Percentiles rank a stretch among this genome's conserved stretches.
phyloP scores from a whole-genome alignment of 495 filamentous ascomycete genomes.

The Talaromyces ruber region DNA sequence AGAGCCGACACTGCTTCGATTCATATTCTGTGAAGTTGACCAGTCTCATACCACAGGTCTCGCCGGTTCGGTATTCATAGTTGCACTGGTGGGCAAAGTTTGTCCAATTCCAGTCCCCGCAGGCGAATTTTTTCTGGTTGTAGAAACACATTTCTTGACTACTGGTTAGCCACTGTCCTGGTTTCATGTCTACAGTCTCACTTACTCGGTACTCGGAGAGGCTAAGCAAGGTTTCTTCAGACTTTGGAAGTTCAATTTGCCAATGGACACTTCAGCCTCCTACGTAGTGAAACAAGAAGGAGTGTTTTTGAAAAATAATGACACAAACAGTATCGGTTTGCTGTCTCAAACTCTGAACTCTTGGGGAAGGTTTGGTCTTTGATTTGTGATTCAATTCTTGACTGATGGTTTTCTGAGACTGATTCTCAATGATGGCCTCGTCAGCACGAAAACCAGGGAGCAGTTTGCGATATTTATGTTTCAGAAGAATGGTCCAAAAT shows the following conservation, averaged over 20 bases:
- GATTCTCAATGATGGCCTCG: constrained; percentile 16
- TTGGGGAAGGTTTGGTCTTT: constrained; percentile 5
- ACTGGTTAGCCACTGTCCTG: constrained; percentile 21
- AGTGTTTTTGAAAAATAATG: not conserved
- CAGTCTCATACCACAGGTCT: constrained; percentile 95
- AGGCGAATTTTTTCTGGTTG: constrained; percentile 50
- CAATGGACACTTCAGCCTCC: not conserved
- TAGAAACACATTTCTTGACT: constrained; percentile 49
- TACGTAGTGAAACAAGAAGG: not conserved
- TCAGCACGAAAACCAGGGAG: constrained; percentile 21
- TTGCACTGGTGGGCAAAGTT: constrained; percentile 91
- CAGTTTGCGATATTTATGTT: constrained; percentile 39
- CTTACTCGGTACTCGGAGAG: not conserved
- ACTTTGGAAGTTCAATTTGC: not conserved
- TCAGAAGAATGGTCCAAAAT: constrained; percentile 22
- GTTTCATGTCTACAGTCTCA: constrained; percentile 13
- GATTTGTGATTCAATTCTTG: constrained; percentile 18
- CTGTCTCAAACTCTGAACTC: not conserved
- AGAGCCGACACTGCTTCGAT: constrained; percentile 63
- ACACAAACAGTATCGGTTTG: not conserved
- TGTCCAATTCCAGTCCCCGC: constrained; percentile 94
- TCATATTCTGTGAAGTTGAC: constrained; percentile 60
- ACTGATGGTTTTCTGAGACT: constrained; percentile 28
- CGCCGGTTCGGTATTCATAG: constrained; percentile 92
- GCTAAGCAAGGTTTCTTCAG: not conserved